Conservation (phyloP, 441 rosid species). For the Rhodomyrtus psidioides region DNA sequence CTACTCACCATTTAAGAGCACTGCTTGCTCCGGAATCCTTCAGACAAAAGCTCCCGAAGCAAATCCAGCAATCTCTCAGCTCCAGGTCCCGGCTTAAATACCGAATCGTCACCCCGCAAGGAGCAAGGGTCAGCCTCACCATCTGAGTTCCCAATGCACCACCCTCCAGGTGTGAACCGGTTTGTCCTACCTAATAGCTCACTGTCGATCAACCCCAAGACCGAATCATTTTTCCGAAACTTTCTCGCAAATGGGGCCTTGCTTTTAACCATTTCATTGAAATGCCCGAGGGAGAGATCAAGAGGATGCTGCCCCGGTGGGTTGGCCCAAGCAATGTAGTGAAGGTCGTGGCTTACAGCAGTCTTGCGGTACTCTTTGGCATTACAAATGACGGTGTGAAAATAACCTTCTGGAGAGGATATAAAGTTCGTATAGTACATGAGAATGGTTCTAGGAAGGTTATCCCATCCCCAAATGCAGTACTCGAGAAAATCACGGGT, state of each 20-base stretch:
- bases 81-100: conserved; percentile 18
- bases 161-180: conserved; percentile 28
- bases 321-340: conserved; percentile 16
- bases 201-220: conserved; percentile 27
- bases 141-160: conserved; percentile 21
- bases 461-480: conserved; percentile 48
- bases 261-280: conserved; percentile 17
- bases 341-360: conserved; percentile 22
- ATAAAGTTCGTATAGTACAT: conserved; percentile 47
- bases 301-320: conserved; percentile 6
- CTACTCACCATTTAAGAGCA: background rate
- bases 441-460: conserved; percentile 41
- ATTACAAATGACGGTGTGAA: conserved; percentile 53
- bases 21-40: background rate
- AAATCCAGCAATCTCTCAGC: conserved; percentile 21
- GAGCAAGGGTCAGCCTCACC: conserved; percentile 10
- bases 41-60: conserved; percentile 12
- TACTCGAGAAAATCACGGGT: conserved; percentile 34
- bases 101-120: conserved; percentile 17
- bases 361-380: conserved; percentile 36
- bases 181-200: conserved; percentile 19
- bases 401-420: conserved; percentile 39
- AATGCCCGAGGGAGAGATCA: conserved; percentile 1
- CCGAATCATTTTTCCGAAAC: conserved; percentile 16
- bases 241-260: conserved; percentile 38